Conservation (phyloP, 768 basidiomycete genomes). For the Termitomyces bulborhizus region DNA sequence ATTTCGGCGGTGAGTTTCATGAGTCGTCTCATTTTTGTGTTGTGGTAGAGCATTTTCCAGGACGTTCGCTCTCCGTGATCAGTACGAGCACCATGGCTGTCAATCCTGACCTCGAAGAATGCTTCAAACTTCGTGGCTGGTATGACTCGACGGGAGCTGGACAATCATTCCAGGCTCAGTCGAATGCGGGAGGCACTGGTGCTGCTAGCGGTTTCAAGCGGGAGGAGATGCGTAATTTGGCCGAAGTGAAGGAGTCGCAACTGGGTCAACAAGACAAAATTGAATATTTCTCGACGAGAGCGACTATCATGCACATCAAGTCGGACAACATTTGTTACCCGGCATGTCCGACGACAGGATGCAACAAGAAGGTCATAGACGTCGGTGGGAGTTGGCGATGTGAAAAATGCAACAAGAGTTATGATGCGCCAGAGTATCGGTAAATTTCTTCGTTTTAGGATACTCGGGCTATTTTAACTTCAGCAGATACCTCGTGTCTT, state of each 20-base stretch:
- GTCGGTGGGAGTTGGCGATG: conserved; percentile 75
- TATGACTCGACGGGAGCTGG: conserved; percentile 67
- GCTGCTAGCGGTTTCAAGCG: conserved; percentile 50
- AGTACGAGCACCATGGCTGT: conserved; percentile 76
- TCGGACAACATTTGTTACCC: conserved; percentile 79
- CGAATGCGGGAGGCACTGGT: conserved; percentile 33
- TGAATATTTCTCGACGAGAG: conserved; percentile 76
- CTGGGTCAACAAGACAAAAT: conserved; percentile 71
- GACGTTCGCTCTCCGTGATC: conserved; percentile 79
- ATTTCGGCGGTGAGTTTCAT: conserved; percentile 64
- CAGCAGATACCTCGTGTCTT: conserved; percentile 68
- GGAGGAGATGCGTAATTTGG: conserved; percentile 63
- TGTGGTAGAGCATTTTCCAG: conserved; percentile 28
- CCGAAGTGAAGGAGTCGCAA: conserved; percentile 72
- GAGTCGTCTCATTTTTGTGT: background rate
- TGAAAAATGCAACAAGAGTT: conserved; percentile 83
- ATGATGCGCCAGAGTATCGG: conserved; percentile 74
- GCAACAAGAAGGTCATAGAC: conserved; percentile 87
- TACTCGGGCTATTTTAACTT: background rate
- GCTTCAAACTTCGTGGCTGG: conserved; percentile 87
- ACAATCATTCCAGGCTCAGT: conserved; percentile 67
- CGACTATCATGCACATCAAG: conserved; percentile 86
- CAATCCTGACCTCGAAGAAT: conserved; percentile 90
- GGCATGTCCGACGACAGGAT: conserved; percentile 73
- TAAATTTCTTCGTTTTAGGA: conserved; percentile 24